Evolutionary conservation across 768 basidiomycete species (phyloP), one percentile per base, ranked within the genome.

Genomic region (Saitozyma sp.): DNA sequence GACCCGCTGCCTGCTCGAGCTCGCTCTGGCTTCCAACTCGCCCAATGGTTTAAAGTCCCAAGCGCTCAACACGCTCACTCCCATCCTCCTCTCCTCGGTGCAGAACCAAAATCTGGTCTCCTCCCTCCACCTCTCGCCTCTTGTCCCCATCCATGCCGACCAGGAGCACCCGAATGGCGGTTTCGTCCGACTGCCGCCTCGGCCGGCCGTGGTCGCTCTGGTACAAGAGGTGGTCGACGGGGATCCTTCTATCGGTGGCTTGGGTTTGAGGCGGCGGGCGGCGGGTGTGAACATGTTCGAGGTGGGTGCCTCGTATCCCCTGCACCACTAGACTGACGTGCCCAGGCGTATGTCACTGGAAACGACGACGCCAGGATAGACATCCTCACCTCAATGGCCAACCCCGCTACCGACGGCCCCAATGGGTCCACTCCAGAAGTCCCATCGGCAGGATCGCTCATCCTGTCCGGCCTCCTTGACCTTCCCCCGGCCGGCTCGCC

Each of bases 21-120:
- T 94, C 6, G 90, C 89, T 0, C 83, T 98, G 39, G 88, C 94
- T 9, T 94, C 92, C n/a, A 98, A 98, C 78, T 89, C 91, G 3
- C 95, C 96, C 0, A 88, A 90, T 3, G 67, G 83, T 7, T 81
- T 98, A 52, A 98, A 99, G 81, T 88, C 89, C 5, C 91, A 92
- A 84, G 83, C 86, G 9, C 79, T 89, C 37, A 84, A 83, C 58
- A 81, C 87, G 14, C 82, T 90, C n/a, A 85, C 87, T 67, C 71
- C 83, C 78, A 70, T 86, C 81, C 69, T 88, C 84, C 71, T 88
- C 85, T 68, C 53, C 79, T 97, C 68, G 82, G 87, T 54, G 81
- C 87, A 66, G 78, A 94, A 73, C 82, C 86, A 67, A 75, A 89
- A 63, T 87, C 89, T 59, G 85, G 89, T 65, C 87, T 90, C 76